Evolutionary conservation across 805 yeast genomes (phyloP), one percentile per base, ranked within the genome.

Genomic region (Myxozyma monticola): DNA sequence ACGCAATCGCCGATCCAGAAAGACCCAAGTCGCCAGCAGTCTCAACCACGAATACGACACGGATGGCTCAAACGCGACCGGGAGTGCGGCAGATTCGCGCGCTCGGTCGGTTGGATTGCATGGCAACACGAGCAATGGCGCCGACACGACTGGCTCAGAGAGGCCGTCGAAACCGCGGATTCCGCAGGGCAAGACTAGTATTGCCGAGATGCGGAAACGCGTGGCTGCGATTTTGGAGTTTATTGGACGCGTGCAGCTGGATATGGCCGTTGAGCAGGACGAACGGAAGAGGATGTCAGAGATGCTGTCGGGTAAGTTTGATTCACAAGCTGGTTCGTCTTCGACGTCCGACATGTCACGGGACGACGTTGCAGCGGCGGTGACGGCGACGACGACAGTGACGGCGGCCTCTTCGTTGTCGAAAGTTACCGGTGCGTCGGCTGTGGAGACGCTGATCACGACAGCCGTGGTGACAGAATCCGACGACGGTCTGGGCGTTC

Each of bases 141-240:
- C 9, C 29, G 10, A 10, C 29, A 24, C 24, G 15, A 31, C 15
- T 24, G n/a, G 18, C 28, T 40, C 15, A 36, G 80, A 77, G 54
- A 86, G 84, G 65, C 85, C 91, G 1, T 83, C 88, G 40, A 85
- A 81, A 60, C 96, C 98, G 12, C 78, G 96, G 48, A 72, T 81
- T 37, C 97, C 96, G 5, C 84, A 84, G 51, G 81, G 82, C 18
- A 78, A 88, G 47, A 79, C 86, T 2, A 78, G 89, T 2, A 68
- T 90, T 53, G 77, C 79, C 60, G 99, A 91, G 66, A 84, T 91
- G 87, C 78, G 89, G 49, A 81, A 88, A 62, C 77, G 99, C 51
- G 85, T 89, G 1, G 84, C 88, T 2, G 95, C 96, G 1, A 91
- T 91, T 18, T 71, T 91, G 60, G 98, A 93, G 68, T 93, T 90